These are phyloP conservation scores for Carallia pectinifolia DNA, from an alignment of 345 rosid genomes.

Conservation along the genomic window DNA sequence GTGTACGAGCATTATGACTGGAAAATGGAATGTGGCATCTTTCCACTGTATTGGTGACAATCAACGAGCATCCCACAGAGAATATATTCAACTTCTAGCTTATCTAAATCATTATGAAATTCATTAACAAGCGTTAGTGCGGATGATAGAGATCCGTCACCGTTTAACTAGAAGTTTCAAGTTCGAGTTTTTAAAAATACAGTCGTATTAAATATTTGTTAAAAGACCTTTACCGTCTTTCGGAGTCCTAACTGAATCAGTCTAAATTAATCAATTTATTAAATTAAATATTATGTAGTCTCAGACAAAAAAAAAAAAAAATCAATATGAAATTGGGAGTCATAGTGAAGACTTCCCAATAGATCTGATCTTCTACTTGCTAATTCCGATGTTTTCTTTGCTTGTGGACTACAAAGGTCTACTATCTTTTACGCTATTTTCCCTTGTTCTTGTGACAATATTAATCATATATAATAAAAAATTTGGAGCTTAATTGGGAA, in stretches of 20 bases:
- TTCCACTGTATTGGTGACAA: too few relatives aligned
- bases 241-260: rapidly evolving
- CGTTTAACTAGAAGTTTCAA: too few relatives aligned
- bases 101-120: conserved; percentile 18
- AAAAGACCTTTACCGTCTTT: too few relatives aligned
- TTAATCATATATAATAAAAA: not conserved
- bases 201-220: too few relatives aligned
- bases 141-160: rapidly evolving
- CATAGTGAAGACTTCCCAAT: conserved; percentile 6
- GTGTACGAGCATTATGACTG: not conserved
- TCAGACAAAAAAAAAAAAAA: too few relatives aligned
- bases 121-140: too few relatives aligned
- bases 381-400: too few relatives aligned
- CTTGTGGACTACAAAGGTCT: not conserved
- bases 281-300: too few relatives aligned
- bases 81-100: not conserved
- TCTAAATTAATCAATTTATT: too few relatives aligned
- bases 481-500: not conserved
- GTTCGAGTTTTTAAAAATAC: too few relatives aligned
- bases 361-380: not conserved
- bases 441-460: conserved; percentile 1
- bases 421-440: conserved; percentile 10
- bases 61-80: not conserved
- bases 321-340: conserved; percentile 10
- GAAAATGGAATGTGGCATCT: not conserved